A percentile compares a stretch with the other conserved stretches of the same genome.
Conservation (phyloP, 1,139 yeast species). For the Hyphopichia fennica region DNA sequence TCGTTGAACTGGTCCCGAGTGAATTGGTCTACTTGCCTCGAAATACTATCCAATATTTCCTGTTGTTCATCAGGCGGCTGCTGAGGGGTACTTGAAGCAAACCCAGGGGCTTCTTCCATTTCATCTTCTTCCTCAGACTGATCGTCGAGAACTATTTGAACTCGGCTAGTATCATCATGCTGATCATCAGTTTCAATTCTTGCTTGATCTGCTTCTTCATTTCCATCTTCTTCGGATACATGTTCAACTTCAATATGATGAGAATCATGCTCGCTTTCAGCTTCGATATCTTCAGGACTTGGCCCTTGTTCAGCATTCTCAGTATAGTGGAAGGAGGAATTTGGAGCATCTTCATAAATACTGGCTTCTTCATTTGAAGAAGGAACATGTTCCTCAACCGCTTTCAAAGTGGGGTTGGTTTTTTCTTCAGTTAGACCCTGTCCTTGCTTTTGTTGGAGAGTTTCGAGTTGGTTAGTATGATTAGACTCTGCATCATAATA, state of each 20-base stretch:
- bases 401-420: conserved; percentile 8
- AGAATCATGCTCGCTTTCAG: background rate
- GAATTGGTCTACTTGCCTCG: background rate
- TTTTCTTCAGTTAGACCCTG: too few species aligned
- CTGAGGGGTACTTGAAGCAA: conserved; percentile 3
- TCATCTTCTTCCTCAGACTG: conserved; percentile 1
- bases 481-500: background rate
- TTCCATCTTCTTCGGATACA: conserved; percentile 12
- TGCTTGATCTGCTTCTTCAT: conserved; percentile 15
- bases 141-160: background rate
- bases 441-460: too few species aligned
- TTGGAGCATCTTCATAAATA: background rate
- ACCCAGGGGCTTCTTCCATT: background rate
- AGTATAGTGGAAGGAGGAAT: too few species aligned
- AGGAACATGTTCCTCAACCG: conserved; percentile 1
- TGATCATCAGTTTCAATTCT: conserved; percentile 19
- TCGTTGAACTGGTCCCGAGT: background rate
- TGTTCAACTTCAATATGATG: conserved; percentile 2
- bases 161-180: background rate
- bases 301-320: too few species aligned
- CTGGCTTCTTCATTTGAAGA: background rate
- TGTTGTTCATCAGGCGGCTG: background rate
- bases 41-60: background rate
- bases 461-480: too few species aligned
- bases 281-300: too few species aligned